These are phyloP conservation scores for Isoetes engelmannii DNA, from an alignment of 83 land plant species.

Conservation along the genomic window DNA sequence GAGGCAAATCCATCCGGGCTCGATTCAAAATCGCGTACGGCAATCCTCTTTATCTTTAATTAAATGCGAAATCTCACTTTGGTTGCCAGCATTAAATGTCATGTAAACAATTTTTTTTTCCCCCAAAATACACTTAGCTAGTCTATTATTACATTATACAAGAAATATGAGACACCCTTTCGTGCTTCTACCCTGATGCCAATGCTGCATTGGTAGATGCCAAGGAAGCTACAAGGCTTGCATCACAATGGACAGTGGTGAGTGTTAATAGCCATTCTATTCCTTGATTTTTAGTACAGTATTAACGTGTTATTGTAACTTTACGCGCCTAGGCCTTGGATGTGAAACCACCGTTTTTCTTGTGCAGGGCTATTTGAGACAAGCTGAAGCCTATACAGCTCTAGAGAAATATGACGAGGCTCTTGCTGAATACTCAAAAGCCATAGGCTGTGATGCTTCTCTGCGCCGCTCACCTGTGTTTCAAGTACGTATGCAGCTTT, in stretches of 20 bases:
- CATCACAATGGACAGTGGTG: constrained; percentile 55
- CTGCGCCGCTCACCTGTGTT: constrained; percentile 69
- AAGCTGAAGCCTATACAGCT: constrained; percentile 66
- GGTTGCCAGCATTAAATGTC: too few species aligned
- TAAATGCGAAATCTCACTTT: too few species aligned
- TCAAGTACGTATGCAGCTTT: constrained; percentile 32
- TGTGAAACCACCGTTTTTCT: not conserved
- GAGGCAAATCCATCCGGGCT: too few species aligned
- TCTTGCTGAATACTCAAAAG: constrained; percentile 44
- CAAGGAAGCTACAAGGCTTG: constrained; percentile 44
- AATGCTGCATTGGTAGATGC: constrained; percentile 71
- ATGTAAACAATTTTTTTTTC: too few species aligned
- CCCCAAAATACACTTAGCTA: too few species aligned
- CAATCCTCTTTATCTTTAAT: too few species aligned
- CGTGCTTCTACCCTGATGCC: too few species aligned
- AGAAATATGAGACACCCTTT: too few species aligned
- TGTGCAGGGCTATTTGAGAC: constrained; percentile 52
- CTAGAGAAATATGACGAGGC: constrained; percentile 54
- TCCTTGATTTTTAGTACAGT: not conserved
- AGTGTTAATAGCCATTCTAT: constrained; percentile 7
- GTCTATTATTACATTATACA: too few species aligned
- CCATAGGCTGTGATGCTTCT: constrained; percentile 55
- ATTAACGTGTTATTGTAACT: not conserved
- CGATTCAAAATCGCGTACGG: too few species aligned
- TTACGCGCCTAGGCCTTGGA: not conserved